A percentile compares a stretch with the other conserved stretches of the same genome.
phyloP scores from a whole-genome alignment of 495 filamentous ascomycete genomes.

The Neurospora hispaniola region DNA sequence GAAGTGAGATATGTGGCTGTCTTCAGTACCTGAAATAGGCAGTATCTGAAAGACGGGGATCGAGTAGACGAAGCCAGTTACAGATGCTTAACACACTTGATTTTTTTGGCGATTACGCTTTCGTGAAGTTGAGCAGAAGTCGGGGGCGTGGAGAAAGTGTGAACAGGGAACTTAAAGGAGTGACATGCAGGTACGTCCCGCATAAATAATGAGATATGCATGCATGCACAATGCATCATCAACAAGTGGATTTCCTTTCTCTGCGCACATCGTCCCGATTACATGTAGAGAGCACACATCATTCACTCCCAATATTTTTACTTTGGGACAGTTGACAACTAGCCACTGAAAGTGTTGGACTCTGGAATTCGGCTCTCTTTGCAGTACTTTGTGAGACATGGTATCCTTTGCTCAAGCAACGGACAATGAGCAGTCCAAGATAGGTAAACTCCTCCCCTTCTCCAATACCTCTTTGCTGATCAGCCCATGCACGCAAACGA shows the following conservation, averaged over 20 bases:
- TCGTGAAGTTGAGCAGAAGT: neutral
- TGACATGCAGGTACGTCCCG: neutral
- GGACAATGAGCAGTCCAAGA: neutral
- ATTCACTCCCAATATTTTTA: too few species aligned
- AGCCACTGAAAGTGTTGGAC: too few species aligned
- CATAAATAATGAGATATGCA: neutral
- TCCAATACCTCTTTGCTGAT: neutral
- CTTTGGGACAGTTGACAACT: neutral
- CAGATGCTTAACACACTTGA: neutral
- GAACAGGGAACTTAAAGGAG: neutral
- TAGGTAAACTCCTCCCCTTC: neutral
- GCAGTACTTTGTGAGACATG: too few species aligned
- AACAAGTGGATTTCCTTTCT: too few species aligned
- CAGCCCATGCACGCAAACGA: neutral
- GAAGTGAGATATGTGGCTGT: slow-evolving; percentile 12
- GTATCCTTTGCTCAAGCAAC: neutral
- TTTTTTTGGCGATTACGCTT: neutral
- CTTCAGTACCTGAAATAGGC: slow-evolving; percentile 4
- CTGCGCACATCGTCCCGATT: too few species aligned
- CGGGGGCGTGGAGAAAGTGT: neutral
- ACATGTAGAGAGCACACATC: too few species aligned
- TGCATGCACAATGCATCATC: neutral
- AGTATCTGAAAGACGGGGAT: too few species aligned
- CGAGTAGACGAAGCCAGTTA: too few species aligned
- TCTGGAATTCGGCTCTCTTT: too few species aligned